Conservation (phyloP, 177 flowering plant genomes). For the Viscum album region DNA sequence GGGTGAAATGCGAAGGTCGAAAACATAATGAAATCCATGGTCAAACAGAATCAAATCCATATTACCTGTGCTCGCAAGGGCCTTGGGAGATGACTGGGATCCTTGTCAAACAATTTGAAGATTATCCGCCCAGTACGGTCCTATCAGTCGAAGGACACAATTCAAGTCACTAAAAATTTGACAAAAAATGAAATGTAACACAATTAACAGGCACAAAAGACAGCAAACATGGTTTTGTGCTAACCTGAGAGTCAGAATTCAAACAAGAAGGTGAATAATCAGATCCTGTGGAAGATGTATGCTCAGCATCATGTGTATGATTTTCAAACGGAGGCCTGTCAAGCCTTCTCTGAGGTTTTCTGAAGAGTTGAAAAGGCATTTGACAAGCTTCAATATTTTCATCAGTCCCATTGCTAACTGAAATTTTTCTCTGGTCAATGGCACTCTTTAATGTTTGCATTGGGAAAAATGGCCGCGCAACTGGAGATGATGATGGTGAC, state of each 20-base stretch:
- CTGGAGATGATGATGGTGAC: conserved; percentile 66
- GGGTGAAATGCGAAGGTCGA: too few relatives aligned
- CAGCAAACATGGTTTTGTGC: neutral
- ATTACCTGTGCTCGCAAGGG: conserved; percentile 51
- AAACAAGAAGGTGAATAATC: conserved; percentile 82
- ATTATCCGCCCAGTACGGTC: conserved; percentile 69
- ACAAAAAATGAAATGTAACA: neutral
- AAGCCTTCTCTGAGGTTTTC: conserved; percentile 27
- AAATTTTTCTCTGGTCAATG: conserved; percentile 28
- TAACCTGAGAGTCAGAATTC: conserved; percentile 68
- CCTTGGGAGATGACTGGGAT: conserved; percentile 70
- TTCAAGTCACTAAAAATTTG: neutral
- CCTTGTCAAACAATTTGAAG: conserved; percentile 83
- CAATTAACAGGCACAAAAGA: neutral
- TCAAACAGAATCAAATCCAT: conserved; percentile 2
- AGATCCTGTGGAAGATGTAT: conserved; percentile 68
- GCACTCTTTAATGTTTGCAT: conserved; percentile 34
- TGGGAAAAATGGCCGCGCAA: conserved; percentile 58
- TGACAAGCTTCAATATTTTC: conserved; percentile 26
- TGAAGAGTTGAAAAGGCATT: conserved; percentile 49
- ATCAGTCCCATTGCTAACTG: conserved; percentile 26
- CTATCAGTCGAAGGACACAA: conserved; percentile 21
- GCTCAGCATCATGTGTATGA: conserved; percentile 35
- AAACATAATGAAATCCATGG: too few relatives aligned
- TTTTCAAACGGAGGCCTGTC: conserved; percentile 33